Percentiles rank a stretch among this genome's conserved stretches.
Conservation (phyloP, 257 asterid species). For the Verbascum thapsus region DNA sequence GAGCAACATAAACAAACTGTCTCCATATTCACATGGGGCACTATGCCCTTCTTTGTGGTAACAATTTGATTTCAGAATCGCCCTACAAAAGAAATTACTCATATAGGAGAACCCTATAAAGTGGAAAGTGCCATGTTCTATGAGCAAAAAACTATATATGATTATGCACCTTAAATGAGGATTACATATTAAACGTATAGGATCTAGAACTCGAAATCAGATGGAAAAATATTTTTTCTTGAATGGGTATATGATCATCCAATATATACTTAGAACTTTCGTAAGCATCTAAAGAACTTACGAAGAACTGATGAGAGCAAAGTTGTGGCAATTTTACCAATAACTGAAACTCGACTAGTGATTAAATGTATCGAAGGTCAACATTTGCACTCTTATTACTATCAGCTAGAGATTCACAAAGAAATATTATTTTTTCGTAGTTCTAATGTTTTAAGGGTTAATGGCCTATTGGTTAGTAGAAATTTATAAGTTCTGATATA, state of each 20-base stretch:
- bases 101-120: not conserved
- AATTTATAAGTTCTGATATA: not conserved
- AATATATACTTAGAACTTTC: not conserved
- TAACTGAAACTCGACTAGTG: not conserved
- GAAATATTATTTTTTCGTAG: too few relatives aligned
- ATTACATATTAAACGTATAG: not conserved
- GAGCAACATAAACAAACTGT: constrained; percentile 46
- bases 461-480: not conserved
- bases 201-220: constrained; percentile 5
- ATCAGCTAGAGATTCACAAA: not conserved
- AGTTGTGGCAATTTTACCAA: not conserved
- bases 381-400: not conserved
- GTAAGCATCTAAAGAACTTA: not conserved
- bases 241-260: not conserved
- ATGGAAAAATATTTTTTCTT: not conserved
- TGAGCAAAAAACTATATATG: constrained; percentile 16
- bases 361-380: not conserved
- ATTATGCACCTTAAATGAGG: not conserved
- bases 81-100: constrained; percentile 39
- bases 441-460: too few relatives aligned
- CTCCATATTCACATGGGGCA: constrained; percentile 54
- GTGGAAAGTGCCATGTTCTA: not conserved
- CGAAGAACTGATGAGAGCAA: not conserved
- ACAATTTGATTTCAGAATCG: constrained; percentile 63
- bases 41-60: constrained; percentile 58